Evolutionary conservation across 257 asterid genomes (phyloP).

Genomic region (Mentha longifolia): DNA sequence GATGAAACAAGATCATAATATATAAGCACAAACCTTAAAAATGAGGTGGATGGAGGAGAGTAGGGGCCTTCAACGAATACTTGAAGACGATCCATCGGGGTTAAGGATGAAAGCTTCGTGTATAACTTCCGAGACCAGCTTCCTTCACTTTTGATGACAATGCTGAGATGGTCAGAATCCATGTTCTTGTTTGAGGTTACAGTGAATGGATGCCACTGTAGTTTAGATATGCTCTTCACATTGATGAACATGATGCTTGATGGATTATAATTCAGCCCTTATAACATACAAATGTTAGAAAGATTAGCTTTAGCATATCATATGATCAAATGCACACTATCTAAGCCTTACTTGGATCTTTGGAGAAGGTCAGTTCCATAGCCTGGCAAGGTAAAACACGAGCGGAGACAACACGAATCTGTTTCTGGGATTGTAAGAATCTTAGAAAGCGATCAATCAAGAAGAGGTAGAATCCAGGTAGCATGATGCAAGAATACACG

Average conservation of each 20-base stretch:
- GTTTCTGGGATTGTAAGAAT: conserved; percentile 50
- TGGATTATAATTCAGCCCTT: conserved; percentile 47
- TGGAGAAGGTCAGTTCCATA: conserved; percentile 49
- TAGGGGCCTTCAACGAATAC: conserved; percentile 63
- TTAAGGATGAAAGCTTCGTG: conserved; percentile 35
- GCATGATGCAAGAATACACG: conserved; percentile 44
- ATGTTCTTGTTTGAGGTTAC: conserved; percentile 40
- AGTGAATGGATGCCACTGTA: conserved; percentile 65
- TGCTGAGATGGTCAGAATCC: conserved; percentile 45
- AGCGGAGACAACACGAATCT: conserved; percentile 40
- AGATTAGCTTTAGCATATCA: not conserved
- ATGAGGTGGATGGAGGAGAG: conserved; percentile 44
- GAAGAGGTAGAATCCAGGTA: conserved; percentile 53
- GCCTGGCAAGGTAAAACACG: conserved; percentile 46
- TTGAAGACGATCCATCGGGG: conserved; percentile 40
- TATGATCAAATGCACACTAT: not conserved
- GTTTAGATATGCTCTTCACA: conserved; percentile 43
- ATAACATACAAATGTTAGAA: not conserved
- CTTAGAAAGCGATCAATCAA: conserved; percentile 44
- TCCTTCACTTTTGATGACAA: conserved; percentile 51
- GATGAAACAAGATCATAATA: not conserved
- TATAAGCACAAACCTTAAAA: conserved; percentile 40
- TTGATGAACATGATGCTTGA: conserved; percentile 53
- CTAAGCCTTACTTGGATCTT: conserved; percentile 40
- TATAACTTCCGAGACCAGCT: conserved; percentile 50